A percentile compares a stretch with the other conserved stretches of the same genome.
Conservation (phyloP, 768 basidiomycete genomes). For the Lactarius sp. region DNA sequence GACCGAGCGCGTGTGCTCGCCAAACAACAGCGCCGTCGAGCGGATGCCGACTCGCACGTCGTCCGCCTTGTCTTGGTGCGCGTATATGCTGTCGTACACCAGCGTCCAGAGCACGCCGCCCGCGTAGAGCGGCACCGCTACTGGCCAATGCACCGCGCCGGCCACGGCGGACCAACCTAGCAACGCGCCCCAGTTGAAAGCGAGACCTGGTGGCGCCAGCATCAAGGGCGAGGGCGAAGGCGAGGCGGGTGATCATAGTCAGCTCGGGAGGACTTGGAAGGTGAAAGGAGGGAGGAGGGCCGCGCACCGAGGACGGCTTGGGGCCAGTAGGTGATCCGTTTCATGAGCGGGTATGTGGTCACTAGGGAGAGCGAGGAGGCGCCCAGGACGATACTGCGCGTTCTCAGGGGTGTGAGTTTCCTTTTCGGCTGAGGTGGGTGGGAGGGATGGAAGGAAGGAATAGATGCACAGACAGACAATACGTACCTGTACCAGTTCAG, state of each 20-base stretch:
- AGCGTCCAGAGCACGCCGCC: slow-evolving; percentile 92
- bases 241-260: neutral
- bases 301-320: slow-evolving; percentile 85
- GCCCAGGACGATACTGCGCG: slow-evolving; percentile 76
- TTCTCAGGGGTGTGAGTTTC: neutral
- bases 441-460: neutral
- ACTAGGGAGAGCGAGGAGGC: slow-evolving; percentile 89
- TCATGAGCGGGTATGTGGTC: slow-evolving; percentile 92
- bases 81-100: slow-evolving; percentile 96
- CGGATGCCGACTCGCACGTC: slow-evolving; percentile 85
- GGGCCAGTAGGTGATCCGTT: slow-evolving; percentile 94
- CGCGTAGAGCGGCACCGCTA: slow-evolving; percentile 84
- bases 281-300: neutral
- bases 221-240: neutral
- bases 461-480: neutral
- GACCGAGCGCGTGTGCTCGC: slow-evolving; percentile 66
- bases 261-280: too few relatives aligned
- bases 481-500: slow-evolving; percentile 91
- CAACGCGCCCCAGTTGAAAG: slow-evolving; percentile 96
- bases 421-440: neutral
- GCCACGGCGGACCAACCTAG: slow-evolving; percentile 95
- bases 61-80: slow-evolving; percentile 96
- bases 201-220: slow-evolving; percentile 53
- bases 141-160: slow-evolving; percentile 71
- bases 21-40: slow-evolving; percentile 92